Conservation (phyloP, 1,139 yeast species). For the Yamadazyma epiphylla region DNA sequence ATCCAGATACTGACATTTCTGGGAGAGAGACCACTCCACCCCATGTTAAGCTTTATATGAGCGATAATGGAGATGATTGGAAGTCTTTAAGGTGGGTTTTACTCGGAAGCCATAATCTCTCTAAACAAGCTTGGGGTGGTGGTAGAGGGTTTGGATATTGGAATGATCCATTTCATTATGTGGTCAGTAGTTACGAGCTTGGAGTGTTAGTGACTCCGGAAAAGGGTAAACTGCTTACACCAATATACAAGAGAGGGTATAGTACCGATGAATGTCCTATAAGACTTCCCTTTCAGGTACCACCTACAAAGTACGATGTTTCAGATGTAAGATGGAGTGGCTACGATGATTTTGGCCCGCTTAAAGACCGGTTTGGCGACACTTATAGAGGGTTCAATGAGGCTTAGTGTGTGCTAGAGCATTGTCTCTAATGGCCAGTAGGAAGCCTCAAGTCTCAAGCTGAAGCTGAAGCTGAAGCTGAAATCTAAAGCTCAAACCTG, state of each 20-base stretch:
- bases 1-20: conserved; percentile 12
- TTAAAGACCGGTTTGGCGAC: conserved; percentile 9
- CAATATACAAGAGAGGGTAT: not conserved
- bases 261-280: conserved; percentile 25
- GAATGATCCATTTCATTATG: conserved; percentile 17
- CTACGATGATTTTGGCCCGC: conserved; percentile 5
- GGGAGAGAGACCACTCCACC: conserved; percentile 37
- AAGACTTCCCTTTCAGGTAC: conserved; percentile 52
- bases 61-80: conserved; percentile 49
- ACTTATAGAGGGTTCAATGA: conserved; percentile 5
- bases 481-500: no score
- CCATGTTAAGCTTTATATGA: conserved; percentile 36
- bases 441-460: no score
- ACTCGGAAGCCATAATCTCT: conserved; percentile 64
- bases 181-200: conserved; percentile 48
- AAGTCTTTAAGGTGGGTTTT: conserved; percentile 54
- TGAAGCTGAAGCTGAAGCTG: no score
- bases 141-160: conserved; percentile 18
- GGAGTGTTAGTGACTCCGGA: conserved; percentile 44
- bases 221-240: not conserved
- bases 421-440: no score
- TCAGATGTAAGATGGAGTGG: conserved; percentile 52
- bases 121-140: conserved; percentile 72
- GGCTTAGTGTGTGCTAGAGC: no score
- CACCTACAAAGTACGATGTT: conserved; percentile 36